Evolutionary conservation across 495 filamentous ascomycete species (phyloP), one percentile per base, ranked within the genome.

Genomic region (Neurospora sp.): DNA sequence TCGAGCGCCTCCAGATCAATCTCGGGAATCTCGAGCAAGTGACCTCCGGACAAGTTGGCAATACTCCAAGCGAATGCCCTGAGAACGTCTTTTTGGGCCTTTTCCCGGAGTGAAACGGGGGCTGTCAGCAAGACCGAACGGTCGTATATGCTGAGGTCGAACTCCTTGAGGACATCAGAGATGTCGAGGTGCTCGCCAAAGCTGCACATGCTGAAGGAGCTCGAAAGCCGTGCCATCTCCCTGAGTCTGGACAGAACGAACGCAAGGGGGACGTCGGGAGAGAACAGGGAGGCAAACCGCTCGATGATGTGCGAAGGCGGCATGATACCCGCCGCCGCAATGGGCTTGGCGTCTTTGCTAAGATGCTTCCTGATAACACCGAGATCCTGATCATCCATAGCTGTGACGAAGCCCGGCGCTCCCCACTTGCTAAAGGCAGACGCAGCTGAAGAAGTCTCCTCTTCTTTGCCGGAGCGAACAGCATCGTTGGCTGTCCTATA

Each of bases 281-380:
- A 93, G 80, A 96, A 97, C 76, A 93, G 94, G 3, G 86, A 85
- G 9, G 91, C 86, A 76, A 98, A 94, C 35, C 87, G 86, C 75
- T 93, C 85, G 44, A 97, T 84, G 16, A 93, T 84, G 35, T 79
- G 69, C 3, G 87, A 79, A 0, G 92, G 90, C 4, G 96, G 94
- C 41, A 91, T 83, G 60, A 98, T 82, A 5, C 93, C 94, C 3
- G 95, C 96, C 9, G 90, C 88, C 60, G 77, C 83, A 39, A 99
- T 84, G 5, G 92, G 91, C 16, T 87, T 85, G 9, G 91, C 85
- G 20, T 93, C 88, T 2, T 79, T 75, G 7, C 78, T 42, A 86
- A 98, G 91, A 18, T 91, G 90, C 39, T 86, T 74, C 46, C 80
- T 78, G 41, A 99, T 87, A 70, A 85, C 79, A 1, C 79, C 81